Evolutionary conservation across 805 yeast species (phyloP), one percentile per base, ranked within the genome.

Genomic region (Candida rishiriensis): DNA sequence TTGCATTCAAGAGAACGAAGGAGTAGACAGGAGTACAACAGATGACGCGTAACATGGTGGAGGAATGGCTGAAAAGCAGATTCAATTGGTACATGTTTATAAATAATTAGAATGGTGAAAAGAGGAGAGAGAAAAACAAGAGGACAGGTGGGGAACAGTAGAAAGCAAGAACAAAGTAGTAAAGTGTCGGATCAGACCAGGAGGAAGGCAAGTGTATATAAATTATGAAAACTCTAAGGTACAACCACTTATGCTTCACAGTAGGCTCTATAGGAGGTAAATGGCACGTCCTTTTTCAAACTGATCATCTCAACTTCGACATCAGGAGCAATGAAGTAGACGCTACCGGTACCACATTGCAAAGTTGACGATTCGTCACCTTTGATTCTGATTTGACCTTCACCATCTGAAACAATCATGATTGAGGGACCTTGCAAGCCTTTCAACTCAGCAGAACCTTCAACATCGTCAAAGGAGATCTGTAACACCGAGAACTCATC

Each of bases 401-500:
- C 64, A 51, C 98, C 99, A 51, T 83, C 80, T 35, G 97, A 86
- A 46, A 83, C 78, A 46, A 93, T 85, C 49, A 89, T 64, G 53
- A 93, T 83, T 39, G 96, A 86, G 53, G 99, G 97, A 40, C 98
- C 98, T 36, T 79, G 69, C 37, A 93, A 70, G 6, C 72, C 80
- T 42, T 79, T 76, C 55, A 83, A 75, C 32, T 61, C 58, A 63
- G 86, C 85, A 14, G 60, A 63, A 54, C 79, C 71, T 36, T 74
- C 76, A 10, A 72, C 60, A 34, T 68, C 62, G 41, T 73, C 70
- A 58, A 84, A 83, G 38, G 78, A 76, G 36, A 91, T 83, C 68
- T 87, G 89, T 59, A 93, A 74, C n/a, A 93, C 97, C 5, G 96
- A 76, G 60, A 93, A 93, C 72, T 93, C 99, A 50, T 83, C 95